These are phyloP conservation scores for Oryza punctata DNA, from an alignment of 176 grass and related monocot genomes.

Conservation along the genomic window DNA sequence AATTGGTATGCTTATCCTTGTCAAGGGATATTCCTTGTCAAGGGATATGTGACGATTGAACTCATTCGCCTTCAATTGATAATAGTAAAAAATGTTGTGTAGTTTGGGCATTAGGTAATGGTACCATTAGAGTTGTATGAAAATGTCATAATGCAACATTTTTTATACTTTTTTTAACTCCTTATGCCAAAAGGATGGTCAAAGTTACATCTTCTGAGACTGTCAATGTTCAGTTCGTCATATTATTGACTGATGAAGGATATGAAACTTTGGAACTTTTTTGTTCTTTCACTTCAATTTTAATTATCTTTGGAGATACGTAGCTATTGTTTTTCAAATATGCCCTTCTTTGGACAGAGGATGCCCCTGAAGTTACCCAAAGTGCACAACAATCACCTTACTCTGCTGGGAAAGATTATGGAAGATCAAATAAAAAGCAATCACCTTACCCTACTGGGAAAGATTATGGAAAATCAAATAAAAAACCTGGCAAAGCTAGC, in stretches of 20 bases:
- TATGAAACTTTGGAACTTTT: background rate
- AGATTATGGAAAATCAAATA: constrained; percentile 26
- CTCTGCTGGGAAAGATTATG: constrained; percentile 46
- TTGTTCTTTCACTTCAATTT: background rate
- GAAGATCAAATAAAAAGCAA: constrained; percentile 41
- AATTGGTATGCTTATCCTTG: background rate
- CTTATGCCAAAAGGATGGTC: background rate
- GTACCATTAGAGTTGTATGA: background rate
- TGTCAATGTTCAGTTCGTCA: background rate
- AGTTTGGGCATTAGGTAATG: background rate
- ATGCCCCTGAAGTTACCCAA: constrained; percentile 46
- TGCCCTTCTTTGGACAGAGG: constrained; percentile 39
- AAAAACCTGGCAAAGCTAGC: constrained; percentile 31
- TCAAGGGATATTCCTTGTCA: too few species aligned
- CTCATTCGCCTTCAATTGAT: too few species aligned
- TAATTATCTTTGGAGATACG: constrained; percentile 20
- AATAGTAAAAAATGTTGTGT: too few species aligned
- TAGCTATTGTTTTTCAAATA: constrained; percentile 23
- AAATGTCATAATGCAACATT: background rate
- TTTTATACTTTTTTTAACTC: background rate
- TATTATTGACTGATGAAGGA: background rate
- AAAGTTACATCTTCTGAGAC: background rate
- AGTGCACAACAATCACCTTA: constrained; percentile 40
- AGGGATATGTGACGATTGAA: background rate
- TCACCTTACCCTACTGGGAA: constrained; percentile 55